Base-by-base conservation (phyloP, 495 filamentous ascomycete species). In the Lophiotrema nucula region DNA sequence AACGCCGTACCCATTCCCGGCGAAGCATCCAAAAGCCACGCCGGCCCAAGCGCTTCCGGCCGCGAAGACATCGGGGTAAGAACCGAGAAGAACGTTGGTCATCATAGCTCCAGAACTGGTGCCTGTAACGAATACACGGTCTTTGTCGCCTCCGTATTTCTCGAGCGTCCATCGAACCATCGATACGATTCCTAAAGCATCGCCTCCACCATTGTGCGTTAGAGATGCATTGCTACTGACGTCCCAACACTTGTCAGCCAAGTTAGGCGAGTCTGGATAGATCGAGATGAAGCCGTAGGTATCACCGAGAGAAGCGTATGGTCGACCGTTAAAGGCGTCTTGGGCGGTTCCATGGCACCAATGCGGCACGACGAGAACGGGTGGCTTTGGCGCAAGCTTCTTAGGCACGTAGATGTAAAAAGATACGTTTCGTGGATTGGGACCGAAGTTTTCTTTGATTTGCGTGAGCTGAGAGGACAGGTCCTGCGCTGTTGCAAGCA, bases 1-100 rank as follows among this genome's bases (percentile, higher is more conserved):
- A 13, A 71, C 70, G 3, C 70, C 75, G 65, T 28, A 73, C 63
- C 53, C 72, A 70, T 58, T 71, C 62, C 56, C 73, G 52, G 54
- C 68, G 67, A 82, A 85, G 71, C 83, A 87, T 4, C 82, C 83
- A 25, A 78, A 81, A 4, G 83, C 69, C 0, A 87, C 81, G 15
- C 83, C 83, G 3, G 81, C 70, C 67, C 80, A 85, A 18, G 74
- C 81, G 6, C 74, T 77, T 13, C 76, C 81, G 3, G 81, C 82
- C 23, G 79, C 76, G 61, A 83, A 84, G 8, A 83, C 72, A 21
- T 82, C 76, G 6, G 81, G 82, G 62, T 85, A 83, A 0, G 77
- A 75, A 2, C 77, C 81, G n/a, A 74, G 76, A 67, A 85, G 66
- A n/a, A 82, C 79, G 60, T 82, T 83, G 8, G 62, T 65, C 62